A percentile compares a stretch with the other conserved stretches of the same genome.
phyloP scores from a whole-genome alignment of 768 basidiomycete genomes.

The Lyophyllum decastes region DNA sequence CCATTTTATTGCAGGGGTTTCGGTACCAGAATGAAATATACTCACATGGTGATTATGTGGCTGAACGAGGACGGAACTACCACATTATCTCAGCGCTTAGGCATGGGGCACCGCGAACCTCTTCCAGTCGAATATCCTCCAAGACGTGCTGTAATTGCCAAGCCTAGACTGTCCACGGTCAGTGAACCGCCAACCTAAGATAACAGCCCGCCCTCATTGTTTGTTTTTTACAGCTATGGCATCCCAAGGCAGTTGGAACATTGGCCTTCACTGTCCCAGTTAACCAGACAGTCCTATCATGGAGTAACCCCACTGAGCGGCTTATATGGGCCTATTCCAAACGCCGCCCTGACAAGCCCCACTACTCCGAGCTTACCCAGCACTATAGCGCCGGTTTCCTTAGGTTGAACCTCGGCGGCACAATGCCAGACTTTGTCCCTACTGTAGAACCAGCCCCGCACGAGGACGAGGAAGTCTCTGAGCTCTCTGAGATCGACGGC shows the following conservation, averaged over 20 bases:
- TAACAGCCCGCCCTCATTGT: neutral
- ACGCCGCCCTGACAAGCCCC: slow-evolving; percentile 23
- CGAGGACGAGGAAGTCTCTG: neutral
- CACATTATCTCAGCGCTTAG: slow-evolving; percentile 60
- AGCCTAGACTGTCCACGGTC: slow-evolving; percentile 35
- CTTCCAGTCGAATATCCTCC: slow-evolving; percentile 42
- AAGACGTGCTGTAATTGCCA: slow-evolving; percentile 42
- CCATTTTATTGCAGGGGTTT: slow-evolving; percentile 40
- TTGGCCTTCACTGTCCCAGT: slow-evolving; percentile 44
- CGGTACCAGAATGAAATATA: slow-evolving; percentile 47
- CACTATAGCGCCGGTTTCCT: slow-evolving; percentile 38
- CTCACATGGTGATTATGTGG: slow-evolving; percentile 61
- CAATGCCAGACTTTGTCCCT: slow-evolving; percentile 20
- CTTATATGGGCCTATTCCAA: slow-evolving; percentile 45
- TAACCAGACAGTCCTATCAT: slow-evolving; percentile 34
- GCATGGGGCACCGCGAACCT: slow-evolving; percentile 49
- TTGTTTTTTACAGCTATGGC: slow-evolving; percentile 21
- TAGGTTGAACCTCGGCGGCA: slow-evolving; percentile 33
- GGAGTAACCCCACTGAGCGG: slow-evolving; percentile 25
- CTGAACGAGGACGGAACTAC: slow-evolving; percentile 49
- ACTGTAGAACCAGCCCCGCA: slow-evolving; percentile 12
- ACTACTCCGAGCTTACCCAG: slow-evolving; percentile 20
- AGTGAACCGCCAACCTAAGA: slow-evolving; percentile 7
- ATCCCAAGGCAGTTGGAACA: slow-evolving; percentile 33
- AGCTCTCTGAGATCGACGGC: slow-evolving; percentile 6